Base-by-base conservation (phyloP, 2,329 filamentous ascomycete genomes). In the Hansfordia pulvinata region DNA sequence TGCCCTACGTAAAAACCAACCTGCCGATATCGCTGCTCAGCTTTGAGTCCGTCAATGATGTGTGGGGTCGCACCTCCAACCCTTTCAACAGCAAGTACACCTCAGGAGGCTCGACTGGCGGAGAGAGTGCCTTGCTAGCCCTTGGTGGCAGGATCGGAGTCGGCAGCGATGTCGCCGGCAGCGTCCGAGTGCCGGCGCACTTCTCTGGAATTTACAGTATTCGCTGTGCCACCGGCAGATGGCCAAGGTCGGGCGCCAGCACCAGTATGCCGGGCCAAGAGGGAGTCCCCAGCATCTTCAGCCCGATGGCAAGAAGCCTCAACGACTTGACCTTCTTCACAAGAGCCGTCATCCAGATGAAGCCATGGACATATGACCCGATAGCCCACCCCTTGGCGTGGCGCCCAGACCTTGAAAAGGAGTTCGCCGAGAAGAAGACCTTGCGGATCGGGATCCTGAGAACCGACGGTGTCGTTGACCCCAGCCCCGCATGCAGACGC, bases 231-330 rank as follows among this genome's bases (percentile, higher is more conserved):
- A 92, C 82, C 2, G 86, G 88, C 2, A 68, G 86, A 25, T 94
- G 86, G 84, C 83, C 84, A 2, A 93, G 92, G 50, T 65, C 71
- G 21, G 84, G 84, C 8, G 75, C 84, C 47, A 70, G 69, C 34
- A 93, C 86, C 1, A 86, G 79, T 41, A 93, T 93, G 84, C 74
- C 81, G 0, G 88, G 88, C 0, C 85, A 94, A 47, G 88, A 94
- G 46, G 86, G 85, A 1, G 74, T 94, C 17, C 75, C 83, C 1
- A 82, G 78, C 35, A 84, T 93, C 12, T 93, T 86, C 54, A 88
- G 81, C 31, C 86, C 86, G 5, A 94, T 96, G 88, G 72, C 86
- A 3, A 69, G 85, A 28, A 93, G 85, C 0, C 54, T 93, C 31
- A 69, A 75, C 35, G 86, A 94, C 44, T 56, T 94, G 33, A 67